These are phyloP conservation scores for Debaryomycetaceae sp. DNA, from an alignment of 1,139 yeast species.

Conservation along the genomic window DNA sequence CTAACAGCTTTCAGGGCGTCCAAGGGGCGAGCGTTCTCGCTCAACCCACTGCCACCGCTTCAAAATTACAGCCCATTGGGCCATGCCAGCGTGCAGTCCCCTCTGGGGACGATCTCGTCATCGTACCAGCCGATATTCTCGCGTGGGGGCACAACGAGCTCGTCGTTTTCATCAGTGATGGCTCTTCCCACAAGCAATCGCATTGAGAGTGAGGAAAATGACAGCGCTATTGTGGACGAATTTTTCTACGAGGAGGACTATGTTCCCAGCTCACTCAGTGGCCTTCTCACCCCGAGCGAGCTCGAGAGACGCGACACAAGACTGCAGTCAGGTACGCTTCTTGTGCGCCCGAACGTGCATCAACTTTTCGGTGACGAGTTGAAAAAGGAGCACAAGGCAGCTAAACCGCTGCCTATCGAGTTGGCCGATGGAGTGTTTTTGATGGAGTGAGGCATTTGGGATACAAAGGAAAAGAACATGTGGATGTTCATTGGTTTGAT, in stretches of 20 bases:
- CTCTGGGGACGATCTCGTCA: constrained; percentile 5
- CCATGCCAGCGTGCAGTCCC: constrained; percentile 3
- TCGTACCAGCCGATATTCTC: constrained; percentile 10
- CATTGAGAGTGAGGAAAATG: too few relatives aligned
- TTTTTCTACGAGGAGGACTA: constrained; percentile 60
- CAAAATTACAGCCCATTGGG: too few relatives aligned
- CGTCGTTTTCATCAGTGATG: constrained; percentile 10
- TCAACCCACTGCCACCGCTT: too few relatives aligned
- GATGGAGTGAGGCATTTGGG: constrained; percentile 21
- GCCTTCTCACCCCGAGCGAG: constrained; percentile 74
- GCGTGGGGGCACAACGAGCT: constrained; percentile 10
- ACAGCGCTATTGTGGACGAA: constrained; percentile 32
- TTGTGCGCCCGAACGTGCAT: constrained; percentile 31
- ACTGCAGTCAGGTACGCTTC: constrained; percentile 43
- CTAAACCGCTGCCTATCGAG: constrained; percentile 8
- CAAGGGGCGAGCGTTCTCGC: too few relatives aligned
- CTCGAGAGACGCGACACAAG: constrained; percentile 61
- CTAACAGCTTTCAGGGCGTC: too few relatives aligned
- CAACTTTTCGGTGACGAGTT: constrained; percentile 7
- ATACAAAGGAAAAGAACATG: neutral
- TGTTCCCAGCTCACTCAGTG: constrained; percentile 72
- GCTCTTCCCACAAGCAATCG: too few relatives aligned
- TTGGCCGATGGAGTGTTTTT: constrained; percentile 25
- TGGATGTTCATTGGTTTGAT: neutral
- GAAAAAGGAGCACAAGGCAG: constrained; percentile 2